These are phyloP conservation scores for Zygoascus flipseniorum DNA, from an alignment of 805 yeast species.

Conservation along the genomic window DNA sequence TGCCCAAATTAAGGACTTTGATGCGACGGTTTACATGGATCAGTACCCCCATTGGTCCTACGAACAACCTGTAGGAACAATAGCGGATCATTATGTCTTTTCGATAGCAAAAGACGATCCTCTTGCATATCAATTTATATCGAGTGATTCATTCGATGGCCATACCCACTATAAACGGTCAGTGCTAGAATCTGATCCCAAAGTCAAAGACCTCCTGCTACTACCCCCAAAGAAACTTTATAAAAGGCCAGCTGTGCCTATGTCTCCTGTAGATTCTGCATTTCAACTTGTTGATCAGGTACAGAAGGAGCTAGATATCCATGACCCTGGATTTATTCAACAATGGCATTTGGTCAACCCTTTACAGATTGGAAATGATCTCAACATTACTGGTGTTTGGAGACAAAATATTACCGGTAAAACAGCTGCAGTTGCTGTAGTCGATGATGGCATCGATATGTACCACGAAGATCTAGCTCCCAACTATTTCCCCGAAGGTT, in stretches of 20 bases:
- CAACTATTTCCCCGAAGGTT: conserved; percentile 59
- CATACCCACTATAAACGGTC: background rate
- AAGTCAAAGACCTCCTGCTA: background rate
- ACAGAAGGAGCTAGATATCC: conserved; percentile 48
- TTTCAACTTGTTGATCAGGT: conserved; percentile 18
- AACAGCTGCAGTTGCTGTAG: conserved; percentile 77
- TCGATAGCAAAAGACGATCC: conserved; percentile 35
- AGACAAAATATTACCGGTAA: conserved; percentile 67
- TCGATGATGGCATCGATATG: conserved; percentile 91
- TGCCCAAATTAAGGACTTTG: conserved; percentile 38
- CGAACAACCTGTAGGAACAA: conserved; percentile 58
- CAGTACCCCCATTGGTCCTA: conserved; percentile 34
- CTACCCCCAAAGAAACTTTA: conserved; percentile 7
- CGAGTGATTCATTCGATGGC: background rate
- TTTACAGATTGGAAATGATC: conserved; percentile 66
- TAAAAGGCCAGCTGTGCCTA: conserved; percentile 10
- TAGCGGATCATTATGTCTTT: conserved; percentile 58
- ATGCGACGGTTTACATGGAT: conserved; percentile 5
- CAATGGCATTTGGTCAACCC: conserved; percentile 94
- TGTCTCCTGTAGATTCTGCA: conserved; percentile 13
- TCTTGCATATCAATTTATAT: background rate
- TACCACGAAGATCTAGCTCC: conserved; percentile 63
- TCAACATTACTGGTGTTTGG: conserved; percentile 86
- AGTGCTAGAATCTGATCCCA: background rate
- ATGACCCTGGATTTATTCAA: conserved; percentile 71